These are phyloP conservation scores for Musa troglodytarum DNA, from an alignment of 176 grass and related monocot species.

Conservation along the genomic window DNA sequence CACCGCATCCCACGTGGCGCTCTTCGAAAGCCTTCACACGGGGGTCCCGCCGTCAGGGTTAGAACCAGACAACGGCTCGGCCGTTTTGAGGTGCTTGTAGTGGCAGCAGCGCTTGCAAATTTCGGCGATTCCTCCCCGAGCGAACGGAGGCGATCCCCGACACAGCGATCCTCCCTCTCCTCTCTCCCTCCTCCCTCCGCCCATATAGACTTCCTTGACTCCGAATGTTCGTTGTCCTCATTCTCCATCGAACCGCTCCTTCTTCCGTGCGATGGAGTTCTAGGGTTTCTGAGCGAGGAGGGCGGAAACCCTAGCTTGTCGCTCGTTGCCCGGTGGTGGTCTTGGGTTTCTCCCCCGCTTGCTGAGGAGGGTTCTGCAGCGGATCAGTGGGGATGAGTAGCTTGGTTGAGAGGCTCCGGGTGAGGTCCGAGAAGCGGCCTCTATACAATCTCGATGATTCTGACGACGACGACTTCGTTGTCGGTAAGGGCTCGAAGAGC, in stretches of 20 bases:
- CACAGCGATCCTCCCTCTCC: neutral
- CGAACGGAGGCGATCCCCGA: neutral
- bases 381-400: conserved; percentile 57
- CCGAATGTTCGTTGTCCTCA: neutral
- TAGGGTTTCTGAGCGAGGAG: neutral
- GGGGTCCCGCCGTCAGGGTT: too few relatives aligned
- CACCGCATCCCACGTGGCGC: too few relatives aligned
- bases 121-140: neutral
- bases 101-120: neutral
- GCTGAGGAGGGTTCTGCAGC: conserved; percentile 5
- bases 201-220: neutral
- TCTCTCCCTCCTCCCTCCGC: neutral
- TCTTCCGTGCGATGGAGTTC: neutral
- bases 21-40: too few relatives aligned
- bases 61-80: too few relatives aligned
- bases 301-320: neutral
- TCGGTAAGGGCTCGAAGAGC: conserved; percentile 36
- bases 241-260: neutral
- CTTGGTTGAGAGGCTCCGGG: conserved; percentile 89
- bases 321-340: neutral
- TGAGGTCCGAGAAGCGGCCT: conserved; percentile 87
- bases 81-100: neutral
- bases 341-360: neutral
- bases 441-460: conserved; percentile 75
- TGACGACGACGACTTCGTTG: conserved; percentile 63